Evolutionary conservation across 1,284 basidiomycete genomes (phyloP), one percentile per base, ranked within the genome.

Genomic region (Melampsora larici-populina): DNA sequence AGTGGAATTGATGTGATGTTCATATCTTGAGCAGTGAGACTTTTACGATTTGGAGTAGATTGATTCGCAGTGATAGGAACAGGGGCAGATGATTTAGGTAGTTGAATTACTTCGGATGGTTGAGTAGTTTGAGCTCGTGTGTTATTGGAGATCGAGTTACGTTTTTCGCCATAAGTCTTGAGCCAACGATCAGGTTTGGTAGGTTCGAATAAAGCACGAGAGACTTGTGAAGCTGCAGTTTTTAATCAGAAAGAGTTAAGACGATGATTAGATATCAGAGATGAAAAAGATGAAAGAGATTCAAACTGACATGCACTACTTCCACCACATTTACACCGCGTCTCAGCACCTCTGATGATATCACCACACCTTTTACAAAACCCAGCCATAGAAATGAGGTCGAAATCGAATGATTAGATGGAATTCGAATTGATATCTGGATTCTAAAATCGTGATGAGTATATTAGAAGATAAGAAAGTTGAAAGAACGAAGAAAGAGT

Each of bases 281-380:
- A 48, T 21, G 29, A 43, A 7, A 26, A 43, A 46, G 36, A 58
- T 64, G 63, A 64, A 18, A 51, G 15, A n/a, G 65, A 43, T 9
- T 48, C 26, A 5, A 15, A 68, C 73, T 21, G 48, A 77, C 74
- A 60, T 51, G 67, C 74, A 40, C 74, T 77, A 29, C 65, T 68
- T 13, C 74, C 74, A 51, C 74, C 74, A 65, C 74, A 77, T 48
- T 77, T 77, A 66, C 74, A 77, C 13, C 74, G 74, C 26, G 66
- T n/a, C 58, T 77, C 74, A 31, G 66, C 31, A 7, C 51, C 66
- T 36, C 74, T 69, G 46, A 77, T 77, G 33, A 77, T 77, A 31
- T 77, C 74, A 40, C 74, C 74, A 62, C 74, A 77, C 60, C 74
- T 69, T 58, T 67, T n/a, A 40, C 74, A 77, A 58, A 77, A 77